Evolutionary conservation across 148 eudicot species (phyloP).

Genomic region (Dysphania ambrosioides): DNA sequence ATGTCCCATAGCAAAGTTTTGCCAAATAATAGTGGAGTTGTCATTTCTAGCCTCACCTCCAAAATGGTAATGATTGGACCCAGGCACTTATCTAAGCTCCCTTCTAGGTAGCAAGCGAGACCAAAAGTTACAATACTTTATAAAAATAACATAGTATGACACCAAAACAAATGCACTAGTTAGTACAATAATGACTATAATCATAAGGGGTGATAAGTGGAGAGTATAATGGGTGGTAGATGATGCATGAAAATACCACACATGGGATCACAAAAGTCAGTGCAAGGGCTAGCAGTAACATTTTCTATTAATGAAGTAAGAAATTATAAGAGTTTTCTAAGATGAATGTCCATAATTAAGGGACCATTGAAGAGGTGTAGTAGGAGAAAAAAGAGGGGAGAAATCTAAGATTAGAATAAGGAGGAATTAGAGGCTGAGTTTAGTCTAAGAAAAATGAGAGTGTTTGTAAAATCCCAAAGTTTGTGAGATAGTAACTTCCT

Average conservation of each 20-base stretch:
- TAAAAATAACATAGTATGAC: conserved; percentile 31
- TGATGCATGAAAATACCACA: conserved; percentile 25
- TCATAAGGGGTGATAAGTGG: conserved; percentile 31
- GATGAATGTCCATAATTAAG: conserved; percentile 17
- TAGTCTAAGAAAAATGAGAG: no score
- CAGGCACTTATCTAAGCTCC: not conserved
- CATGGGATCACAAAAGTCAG: conserved; percentile 28
- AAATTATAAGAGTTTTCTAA: conserved; percentile 39
- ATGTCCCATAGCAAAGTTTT: no score
- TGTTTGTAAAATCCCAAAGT: no score
- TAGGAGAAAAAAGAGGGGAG: not conserved
- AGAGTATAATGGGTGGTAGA: not conserved
- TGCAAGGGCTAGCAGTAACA: conserved; percentile 30
- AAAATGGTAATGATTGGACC: not conserved
- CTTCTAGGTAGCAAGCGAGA: not conserved
- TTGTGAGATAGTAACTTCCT: no score
- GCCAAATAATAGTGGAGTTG: no score
- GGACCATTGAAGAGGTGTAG: conserved; percentile 1
- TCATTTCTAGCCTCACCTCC: conserved; percentile 20
- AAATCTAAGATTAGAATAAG: not conserved
- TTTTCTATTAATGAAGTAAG: conserved; percentile 20
- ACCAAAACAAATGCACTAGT: conserved; percentile 32
- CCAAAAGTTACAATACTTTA: conserved; percentile 29
- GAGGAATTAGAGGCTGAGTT: not conserved
- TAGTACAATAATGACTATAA: conserved; percentile 31